Evolutionary conservation across 2,329 filamentous ascomycete genomes (phyloP).

Genomic region (Intubia oerlemansii): DNA sequence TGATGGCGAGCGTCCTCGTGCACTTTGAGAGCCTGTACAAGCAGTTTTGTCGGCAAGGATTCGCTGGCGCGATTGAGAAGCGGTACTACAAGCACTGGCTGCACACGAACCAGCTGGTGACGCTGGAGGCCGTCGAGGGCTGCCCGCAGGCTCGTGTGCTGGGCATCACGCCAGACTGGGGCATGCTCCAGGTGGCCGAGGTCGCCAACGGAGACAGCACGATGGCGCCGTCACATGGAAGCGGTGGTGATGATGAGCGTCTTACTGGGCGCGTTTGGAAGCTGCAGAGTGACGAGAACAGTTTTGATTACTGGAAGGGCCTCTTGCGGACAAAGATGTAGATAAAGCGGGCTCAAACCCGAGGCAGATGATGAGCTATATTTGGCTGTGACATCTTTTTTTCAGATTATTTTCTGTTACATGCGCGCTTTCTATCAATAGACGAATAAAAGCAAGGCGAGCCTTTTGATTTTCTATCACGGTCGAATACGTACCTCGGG

Average conservation of each 20-base stretch:
- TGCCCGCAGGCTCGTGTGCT: constrained; percentile 47
- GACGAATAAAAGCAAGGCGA: no score
- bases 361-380: no score
- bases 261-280: constrained; percentile 60
- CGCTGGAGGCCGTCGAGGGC: constrained; percentile 61
- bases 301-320: constrained; percentile 92
- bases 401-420: no score
- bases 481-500: no score
- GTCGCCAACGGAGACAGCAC: constrained; percentile 20
- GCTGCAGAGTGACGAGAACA: constrained; percentile 91
- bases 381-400: no score
- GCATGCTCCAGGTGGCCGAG: constrained; percentile 69
- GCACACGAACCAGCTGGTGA: constrained; percentile 51
- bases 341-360: no score
- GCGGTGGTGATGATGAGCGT: constrained; percentile 22
- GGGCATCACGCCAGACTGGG: constrained; percentile 85
- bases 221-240: constrained; percentile 10
- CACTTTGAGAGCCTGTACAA: constrained; percentile 59
- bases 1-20: constrained; percentile 63
- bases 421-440: no score
- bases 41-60: constrained; percentile 55
- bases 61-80: constrained; percentile 48
- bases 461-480: no score
- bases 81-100: constrained; percentile 73
- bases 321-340: constrained; percentile 65